These are phyloP conservation scores for Diaporthe sp. DNA, from an alignment of 2,329 filamentous ascomycete species.

Conservation along the genomic window DNA sequence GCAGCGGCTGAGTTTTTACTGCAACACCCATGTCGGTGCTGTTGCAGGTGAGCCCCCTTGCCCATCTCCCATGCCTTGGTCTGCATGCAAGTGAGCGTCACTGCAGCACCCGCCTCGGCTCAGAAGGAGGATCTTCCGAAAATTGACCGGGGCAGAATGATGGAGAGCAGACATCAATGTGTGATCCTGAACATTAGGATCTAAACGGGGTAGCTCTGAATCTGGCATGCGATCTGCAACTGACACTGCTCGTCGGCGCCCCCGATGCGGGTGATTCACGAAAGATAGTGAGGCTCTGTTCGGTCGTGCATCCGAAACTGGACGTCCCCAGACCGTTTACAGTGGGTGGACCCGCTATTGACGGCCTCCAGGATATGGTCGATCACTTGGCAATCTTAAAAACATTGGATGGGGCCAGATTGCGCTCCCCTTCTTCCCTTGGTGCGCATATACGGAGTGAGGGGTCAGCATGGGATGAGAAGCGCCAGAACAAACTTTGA, in stretches of 20 bases:
- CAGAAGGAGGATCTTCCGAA: not conserved
- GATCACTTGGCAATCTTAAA: slow-evolving; percentile 24
- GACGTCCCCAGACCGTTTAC: not conserved
- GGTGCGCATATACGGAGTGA: no score
- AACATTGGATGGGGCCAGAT: not conserved
- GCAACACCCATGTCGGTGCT: not conserved
- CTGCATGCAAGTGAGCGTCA: not conserved
- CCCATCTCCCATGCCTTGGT: not conserved
- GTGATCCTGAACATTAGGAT: not conserved
- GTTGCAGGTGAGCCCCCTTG: slow-evolving; percentile 22
- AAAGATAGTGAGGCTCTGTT: slow-evolving; percentile 18
- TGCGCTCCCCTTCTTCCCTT: not conserved
- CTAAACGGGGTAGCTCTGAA: not conserved
- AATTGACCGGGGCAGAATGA: not conserved
- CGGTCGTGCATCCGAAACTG: slow-evolving; percentile 11
- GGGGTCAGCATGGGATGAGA: not conserved
- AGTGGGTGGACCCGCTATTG: slow-evolving; percentile 1
- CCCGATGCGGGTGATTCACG: not conserved
- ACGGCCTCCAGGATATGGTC: slow-evolving; percentile 13
- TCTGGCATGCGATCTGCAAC: not conserved
- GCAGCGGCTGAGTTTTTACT: not conserved
- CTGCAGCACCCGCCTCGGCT: not conserved
- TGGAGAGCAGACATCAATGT: not conserved
- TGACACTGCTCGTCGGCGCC: not conserved
- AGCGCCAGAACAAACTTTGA: not conserved